phyloP scores from a whole-genome alignment of 129 eudicot genomes.

The Flaveria sonorensis region DNA sequence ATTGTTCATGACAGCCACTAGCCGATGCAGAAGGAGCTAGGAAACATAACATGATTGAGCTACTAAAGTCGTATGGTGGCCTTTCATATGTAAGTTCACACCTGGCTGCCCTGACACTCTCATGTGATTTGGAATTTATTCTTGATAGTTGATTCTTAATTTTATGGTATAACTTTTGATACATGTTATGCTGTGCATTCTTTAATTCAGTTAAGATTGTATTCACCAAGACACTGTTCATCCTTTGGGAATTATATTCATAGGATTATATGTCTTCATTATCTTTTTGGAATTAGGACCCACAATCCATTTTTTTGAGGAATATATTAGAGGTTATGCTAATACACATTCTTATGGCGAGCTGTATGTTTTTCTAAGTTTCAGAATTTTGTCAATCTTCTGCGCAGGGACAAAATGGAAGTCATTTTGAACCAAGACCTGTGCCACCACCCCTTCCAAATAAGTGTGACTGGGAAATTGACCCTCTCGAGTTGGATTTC shows the following conservation, averaged over 20 bases:
- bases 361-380: slow-evolving; percentile 12
- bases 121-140: neutral
- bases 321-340: neutral
- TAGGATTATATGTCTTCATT: neutral
- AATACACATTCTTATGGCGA: slow-evolving; percentile 1
- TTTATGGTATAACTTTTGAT: slow-evolving; percentile 2
- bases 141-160: slow-evolving; percentile 4
- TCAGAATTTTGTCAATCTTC: slow-evolving; percentile 13
- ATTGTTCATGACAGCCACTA: slow-evolving; percentile 71
- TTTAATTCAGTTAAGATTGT: neutral
- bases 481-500: slow-evolving; percentile 88
- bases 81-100: slow-evolving; percentile 74
- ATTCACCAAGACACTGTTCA: slow-evolving; percentile 1
- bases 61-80: slow-evolving; percentile 83
- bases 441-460: slow-evolving; percentile 95
- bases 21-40: slow-evolving; percentile 99
- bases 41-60: slow-evolving; percentile 73
- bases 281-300: neutral
- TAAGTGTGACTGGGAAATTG: slow-evolving; percentile 98
- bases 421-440: slow-evolving; percentile 96
- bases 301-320: slow-evolving; percentile 1
- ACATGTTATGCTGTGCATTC: slow-evolving; percentile 8
- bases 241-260: neutral
- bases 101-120: neutral
- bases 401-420: slow-evolving; percentile 94